Conservation (phyloP, 1,284 basidiomycete species). For the Cryptococcus sp. region DNA sequence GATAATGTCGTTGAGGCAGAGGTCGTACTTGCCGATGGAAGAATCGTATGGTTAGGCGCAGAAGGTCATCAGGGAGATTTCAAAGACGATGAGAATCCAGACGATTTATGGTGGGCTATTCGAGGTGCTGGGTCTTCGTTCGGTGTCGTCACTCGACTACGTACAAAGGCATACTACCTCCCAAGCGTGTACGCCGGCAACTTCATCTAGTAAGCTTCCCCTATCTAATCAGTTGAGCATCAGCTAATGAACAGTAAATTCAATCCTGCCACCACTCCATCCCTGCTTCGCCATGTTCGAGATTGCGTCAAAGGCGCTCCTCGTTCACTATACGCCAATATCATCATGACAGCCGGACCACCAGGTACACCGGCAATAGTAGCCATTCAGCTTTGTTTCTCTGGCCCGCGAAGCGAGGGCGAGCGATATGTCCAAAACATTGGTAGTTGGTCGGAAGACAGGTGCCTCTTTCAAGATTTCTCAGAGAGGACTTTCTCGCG, state of each 20-base stretch:
- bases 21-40: constrained; percentile 66
- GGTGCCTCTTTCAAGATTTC: constrained; percentile 78
- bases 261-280: constrained; percentile 73
- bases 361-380: constrained; percentile 72
- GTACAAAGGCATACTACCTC: constrained; percentile 76
- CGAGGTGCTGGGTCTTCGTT: constrained; percentile 79
- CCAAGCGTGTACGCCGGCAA: constrained; percentile 86
- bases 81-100: constrained; percentile 41
- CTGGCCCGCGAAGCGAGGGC: constrained; percentile 69
- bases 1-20: constrained; percentile 78
- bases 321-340: constrained; percentile 78
- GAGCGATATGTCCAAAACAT: constrained; percentile 74
- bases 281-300: constrained; percentile 82
- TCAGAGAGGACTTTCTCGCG: constrained; percentile 78
- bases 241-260: constrained; percentile 67
- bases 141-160: constrained; percentile 81
- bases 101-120: constrained; percentile 76
- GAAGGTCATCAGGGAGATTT: constrained; percentile 53
- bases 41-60: constrained; percentile 60
- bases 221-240: constrained; percentile 1
- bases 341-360: constrained; percentile 82
- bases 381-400: constrained; percentile 83
- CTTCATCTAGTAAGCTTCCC: constrained; percentile 64
- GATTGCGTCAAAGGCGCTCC: constrained; percentile 86
- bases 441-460: constrained; percentile 69